Percentiles rank a stretch among this genome's conserved stretches.
phyloP scores from a whole-genome alignment of 306 rosid species.

The Hylodesmum podocarpum region DNA sequence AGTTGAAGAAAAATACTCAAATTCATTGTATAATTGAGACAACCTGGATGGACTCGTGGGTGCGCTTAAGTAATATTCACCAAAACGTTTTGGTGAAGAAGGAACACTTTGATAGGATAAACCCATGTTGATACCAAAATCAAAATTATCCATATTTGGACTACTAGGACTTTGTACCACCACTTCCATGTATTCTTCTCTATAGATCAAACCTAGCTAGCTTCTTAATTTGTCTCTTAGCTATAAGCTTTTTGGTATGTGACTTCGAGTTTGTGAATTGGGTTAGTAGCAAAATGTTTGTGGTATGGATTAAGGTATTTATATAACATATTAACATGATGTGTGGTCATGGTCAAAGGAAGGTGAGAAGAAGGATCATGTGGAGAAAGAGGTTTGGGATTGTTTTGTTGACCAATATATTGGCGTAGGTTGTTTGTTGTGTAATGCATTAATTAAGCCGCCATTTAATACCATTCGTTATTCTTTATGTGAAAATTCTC shows the following conservation, averaged over 20 bases:
- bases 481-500: slow-evolving; percentile 14
- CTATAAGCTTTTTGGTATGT: not conserved
- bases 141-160: slow-evolving; percentile 44
- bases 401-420: slow-evolving; percentile 46
- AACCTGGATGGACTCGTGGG: slow-evolving; percentile 74
- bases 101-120: slow-evolving; percentile 61
- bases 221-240: not conserved
- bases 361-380: slow-evolving; percentile 27
- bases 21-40: slow-evolving; percentile 44
- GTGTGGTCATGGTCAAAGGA: slow-evolving; percentile 7
- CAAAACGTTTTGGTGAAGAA: slow-evolving; percentile 67
- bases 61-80: slow-evolving; percentile 67
- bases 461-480: slow-evolving; percentile 38
- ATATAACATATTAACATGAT: not conserved
- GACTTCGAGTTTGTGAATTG: not conserved
- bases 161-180: slow-evolving; percentile 46
- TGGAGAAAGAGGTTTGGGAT: not conserved
- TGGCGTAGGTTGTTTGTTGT: not conserved
- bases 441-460: slow-evolving; percentile 29
- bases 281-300: slow-evolving; percentile 14
- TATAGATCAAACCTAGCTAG: not conserved
- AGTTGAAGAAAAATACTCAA: slow-evolving; percentile 33
- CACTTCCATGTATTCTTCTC: slow-evolving; percentile 84
- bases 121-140: slow-evolving; percentile 45
- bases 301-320: not conserved